A percentile compares a stretch with the other conserved stretches of the same genome.
phyloP scores from a whole-genome alignment of 768 basidiomycete genomes.

The Paxillus ammoniavirescens region DNA sequence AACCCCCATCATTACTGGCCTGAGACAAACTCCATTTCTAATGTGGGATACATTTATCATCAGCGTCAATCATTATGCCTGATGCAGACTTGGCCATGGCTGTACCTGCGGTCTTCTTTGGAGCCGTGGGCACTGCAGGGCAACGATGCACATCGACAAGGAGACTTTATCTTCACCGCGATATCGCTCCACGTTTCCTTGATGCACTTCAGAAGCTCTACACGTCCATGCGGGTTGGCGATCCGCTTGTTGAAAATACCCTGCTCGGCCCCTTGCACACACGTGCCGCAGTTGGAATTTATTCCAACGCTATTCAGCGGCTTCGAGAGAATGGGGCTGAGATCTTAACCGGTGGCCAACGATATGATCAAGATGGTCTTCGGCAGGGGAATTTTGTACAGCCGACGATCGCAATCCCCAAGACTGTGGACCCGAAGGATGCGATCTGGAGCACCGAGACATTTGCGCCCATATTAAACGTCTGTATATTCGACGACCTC shows the following conservation, averaged over 20 bases:
- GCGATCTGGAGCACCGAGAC: conserved; percentile 76
- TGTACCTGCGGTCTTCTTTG: conserved; percentile 88
- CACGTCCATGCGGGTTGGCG: conserved; percentile 70
- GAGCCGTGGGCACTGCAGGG: conserved; percentile 81
- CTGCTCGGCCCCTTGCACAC: conserved; percentile 89
- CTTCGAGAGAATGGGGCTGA: conserved; percentile 68
- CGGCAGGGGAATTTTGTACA: conserved; percentile 82
- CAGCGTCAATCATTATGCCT: conserved; percentile 89
- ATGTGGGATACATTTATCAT: conserved; percentile 13
- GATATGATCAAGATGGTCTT: conserved; percentile 50
- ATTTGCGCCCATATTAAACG: conserved; percentile 88
- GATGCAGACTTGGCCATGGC: conserved; percentile 92
- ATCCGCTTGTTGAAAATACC: conserved; percentile 72
- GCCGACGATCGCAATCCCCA: conserved; percentile 79
- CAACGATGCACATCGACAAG: conserved; percentile 90
- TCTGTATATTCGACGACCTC: conserved; percentile 81
- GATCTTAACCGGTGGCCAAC: conserved; percentile 70
- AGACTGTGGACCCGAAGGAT: conserved; percentile 49
- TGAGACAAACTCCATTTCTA: conserved; percentile 5
- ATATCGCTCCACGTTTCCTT: conserved; percentile 76
- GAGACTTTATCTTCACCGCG: conserved; percentile 82
- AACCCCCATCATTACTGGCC: conserved; percentile 13
- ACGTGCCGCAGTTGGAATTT: conserved; percentile 62
- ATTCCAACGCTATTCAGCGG: conserved; percentile 56
- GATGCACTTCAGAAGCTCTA: conserved; percentile 74